Conservation (phyloP, 345 rosid genomes). For the Clausena lansium region DNA sequence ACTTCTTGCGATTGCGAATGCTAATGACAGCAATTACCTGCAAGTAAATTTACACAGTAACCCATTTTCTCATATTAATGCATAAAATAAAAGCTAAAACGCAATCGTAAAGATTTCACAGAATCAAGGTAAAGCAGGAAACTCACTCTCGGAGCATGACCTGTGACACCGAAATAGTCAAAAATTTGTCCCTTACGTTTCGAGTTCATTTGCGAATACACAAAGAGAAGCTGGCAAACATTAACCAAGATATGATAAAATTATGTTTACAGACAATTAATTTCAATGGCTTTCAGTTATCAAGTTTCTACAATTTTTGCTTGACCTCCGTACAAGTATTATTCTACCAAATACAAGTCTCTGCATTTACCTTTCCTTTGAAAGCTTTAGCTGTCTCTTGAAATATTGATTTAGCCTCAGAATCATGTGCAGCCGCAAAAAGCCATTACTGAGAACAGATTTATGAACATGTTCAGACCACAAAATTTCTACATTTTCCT, state of each 20-base stretch:
- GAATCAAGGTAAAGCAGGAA: not conserved
- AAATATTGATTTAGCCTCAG: not conserved
- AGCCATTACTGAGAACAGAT: constrained; percentile 11
- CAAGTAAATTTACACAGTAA: not conserved
- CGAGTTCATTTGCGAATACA: not conserved
- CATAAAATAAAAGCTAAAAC: not conserved
- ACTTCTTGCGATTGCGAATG: not conserved
- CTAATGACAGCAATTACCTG: not conserved
- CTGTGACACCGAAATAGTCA: not conserved
- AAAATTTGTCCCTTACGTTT: not conserved
- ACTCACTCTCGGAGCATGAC: not conserved
- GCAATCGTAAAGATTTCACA: not conserved
- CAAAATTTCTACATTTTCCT: not conserved
- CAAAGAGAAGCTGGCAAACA: constrained; percentile 2
- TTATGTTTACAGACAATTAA: not conserved
- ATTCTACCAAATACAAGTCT: too few relatives aligned
- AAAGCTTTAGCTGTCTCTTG: constrained; percentile 4
- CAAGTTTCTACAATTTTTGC: too few relatives aligned
- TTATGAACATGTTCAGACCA: not conserved
- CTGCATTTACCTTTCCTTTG: constrained; percentile 11
- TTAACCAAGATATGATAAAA: too few relatives aligned
- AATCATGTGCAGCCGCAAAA: not conserved
- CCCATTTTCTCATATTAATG: not conserved
- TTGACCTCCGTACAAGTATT: too few relatives aligned
- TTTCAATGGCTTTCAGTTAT: not conserved